Conservation (phyloP, 345 rosid genomes). For the Durio zibethinus region DNA sequence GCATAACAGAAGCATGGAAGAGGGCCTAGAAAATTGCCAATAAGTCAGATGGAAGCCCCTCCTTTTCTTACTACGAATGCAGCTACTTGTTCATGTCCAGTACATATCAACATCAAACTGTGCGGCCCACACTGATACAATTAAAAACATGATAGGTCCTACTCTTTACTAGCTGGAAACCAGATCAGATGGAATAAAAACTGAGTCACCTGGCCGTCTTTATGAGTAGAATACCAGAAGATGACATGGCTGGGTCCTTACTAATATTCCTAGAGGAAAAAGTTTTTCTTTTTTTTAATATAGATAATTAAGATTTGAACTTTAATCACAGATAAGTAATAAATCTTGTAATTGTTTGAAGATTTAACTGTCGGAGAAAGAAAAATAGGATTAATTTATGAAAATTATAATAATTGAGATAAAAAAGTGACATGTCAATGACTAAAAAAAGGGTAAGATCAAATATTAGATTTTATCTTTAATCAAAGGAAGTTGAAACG, state of each 20-base stretch:
- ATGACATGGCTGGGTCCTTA: neutral
- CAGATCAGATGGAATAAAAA: constrained; percentile 30
- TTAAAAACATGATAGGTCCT: constrained; percentile 18
- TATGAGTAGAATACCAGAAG: neutral
- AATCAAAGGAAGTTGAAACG: too few relatives aligned
- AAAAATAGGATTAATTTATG: too few relatives aligned
- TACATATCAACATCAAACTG: constrained; percentile 16
- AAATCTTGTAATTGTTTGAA: too few relatives aligned
- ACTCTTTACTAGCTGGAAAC: constrained; percentile 47
- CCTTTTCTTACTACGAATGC: constrained; percentile 5
- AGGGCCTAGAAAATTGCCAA: neutral
- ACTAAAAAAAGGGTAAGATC: too few relatives aligned
- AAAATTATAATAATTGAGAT: too few relatives aligned
- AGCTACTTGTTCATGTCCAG: constrained; percentile 13
- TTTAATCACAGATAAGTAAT: too few relatives aligned
- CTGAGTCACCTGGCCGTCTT: neutral
- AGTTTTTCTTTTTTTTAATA: too few relatives aligned
- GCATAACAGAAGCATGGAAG: neutral
- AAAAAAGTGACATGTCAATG: too few relatives aligned
- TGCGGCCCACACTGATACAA: constrained; percentile 25
- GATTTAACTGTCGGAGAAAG: too few relatives aligned
- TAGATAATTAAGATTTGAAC: too few relatives aligned
- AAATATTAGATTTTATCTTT: too few relatives aligned
- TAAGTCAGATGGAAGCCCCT: neutral
- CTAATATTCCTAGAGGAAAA: neutral